Evolutionary conservation across 345 rosid species (phyloP).

Genomic region (Eutrema japonicum): DNA sequence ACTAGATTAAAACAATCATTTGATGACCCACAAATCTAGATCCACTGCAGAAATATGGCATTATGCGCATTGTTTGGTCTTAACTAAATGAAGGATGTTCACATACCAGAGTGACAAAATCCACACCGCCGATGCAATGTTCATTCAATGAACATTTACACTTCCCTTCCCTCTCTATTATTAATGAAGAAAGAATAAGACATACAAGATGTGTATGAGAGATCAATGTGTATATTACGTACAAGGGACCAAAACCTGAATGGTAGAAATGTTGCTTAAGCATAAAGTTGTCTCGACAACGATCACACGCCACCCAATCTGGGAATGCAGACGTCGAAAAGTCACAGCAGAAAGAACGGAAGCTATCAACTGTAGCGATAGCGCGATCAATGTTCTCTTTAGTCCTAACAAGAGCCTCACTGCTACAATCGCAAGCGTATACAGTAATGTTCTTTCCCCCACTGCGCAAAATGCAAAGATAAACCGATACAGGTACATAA

Average conservation of each 20-base stretch:
- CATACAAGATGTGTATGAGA: background rate
- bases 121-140: conserved; percentile 74
- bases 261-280: conserved; percentile 11
- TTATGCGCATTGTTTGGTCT: background rate
- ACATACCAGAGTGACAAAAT: conserved; percentile 83
- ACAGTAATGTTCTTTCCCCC: conserved; percentile 60
- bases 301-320: conserved; percentile 59
- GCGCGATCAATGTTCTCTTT: conserved; percentile 52
- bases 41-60: background rate
- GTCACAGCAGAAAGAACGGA: conserved; percentile 67
- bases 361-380: conserved; percentile 44
- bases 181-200: conserved; percentile 4
- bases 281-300: conserved; percentile 46
- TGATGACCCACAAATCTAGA: background rate
- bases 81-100: background rate
- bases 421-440: conserved; percentile 89
- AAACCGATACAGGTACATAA: conserved; percentile 1
- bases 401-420: conserved; percentile 68
- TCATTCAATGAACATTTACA: conserved; percentile 38
- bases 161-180: conserved; percentile 18
- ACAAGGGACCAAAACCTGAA: conserved; percentile 41
- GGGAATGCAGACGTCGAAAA: conserved; percentile 67
- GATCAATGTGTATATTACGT: conserved; percentile 7
- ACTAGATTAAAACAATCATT: background rate
- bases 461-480: conserved; percentile 47